Base-by-base conservation (phyloP, 306 rosid genomes). In the Prunus fruticosa region DNA sequence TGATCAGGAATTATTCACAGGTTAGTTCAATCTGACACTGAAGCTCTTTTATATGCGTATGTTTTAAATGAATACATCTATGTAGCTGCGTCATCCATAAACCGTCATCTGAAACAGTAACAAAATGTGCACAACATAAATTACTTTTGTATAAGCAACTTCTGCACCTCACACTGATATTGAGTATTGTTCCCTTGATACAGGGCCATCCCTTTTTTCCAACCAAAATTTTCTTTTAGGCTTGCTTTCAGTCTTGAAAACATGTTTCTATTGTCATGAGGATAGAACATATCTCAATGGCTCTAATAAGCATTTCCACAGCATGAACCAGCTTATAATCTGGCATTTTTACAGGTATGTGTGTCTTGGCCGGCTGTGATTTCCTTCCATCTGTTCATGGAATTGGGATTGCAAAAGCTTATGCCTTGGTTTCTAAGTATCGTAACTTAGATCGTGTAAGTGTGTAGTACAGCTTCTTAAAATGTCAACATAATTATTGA, bases 311-410 rank as follows among this genome's bases (percentile, higher is more conserved):
- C 1, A 22, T 38, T 23, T 15, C 50, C 23, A 23, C 28, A 5
- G 8, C 10, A 46, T 43, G 62, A 53, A 11, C 64, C 66, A 54
- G 28, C 53, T 80, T 61, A 64, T 38, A 43, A 62, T 66, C 38
- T 15, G 49, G 20, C 23, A 27, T 79, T 79, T 3, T 38, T 25
- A 5, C 91, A 94, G 97, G 98, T 60, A 92, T 94, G 98, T 92
- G 97, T 78, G 93, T 92, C 64, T 80, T 94, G 72, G 98, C 98
- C 58, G 98, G 98, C 78, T 92, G 98, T 80, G 98, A 94, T 79
- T 92, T 94, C 87, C 98, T 92, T 82, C 85, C 97, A 64, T 94
- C 98, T 76, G 93, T 94, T 81, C 97, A 93, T 66, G 97, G 98
- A 84, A 94, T 92, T 64, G 98, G 98, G 68, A 93, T 94, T 69